Percentiles rank a stretch among this genome's conserved stretches.
Evolutionary conservation across 2,329 filamentous ascomycete species (phyloP).

Genomic region (Cordyceps cicadae): DNA sequence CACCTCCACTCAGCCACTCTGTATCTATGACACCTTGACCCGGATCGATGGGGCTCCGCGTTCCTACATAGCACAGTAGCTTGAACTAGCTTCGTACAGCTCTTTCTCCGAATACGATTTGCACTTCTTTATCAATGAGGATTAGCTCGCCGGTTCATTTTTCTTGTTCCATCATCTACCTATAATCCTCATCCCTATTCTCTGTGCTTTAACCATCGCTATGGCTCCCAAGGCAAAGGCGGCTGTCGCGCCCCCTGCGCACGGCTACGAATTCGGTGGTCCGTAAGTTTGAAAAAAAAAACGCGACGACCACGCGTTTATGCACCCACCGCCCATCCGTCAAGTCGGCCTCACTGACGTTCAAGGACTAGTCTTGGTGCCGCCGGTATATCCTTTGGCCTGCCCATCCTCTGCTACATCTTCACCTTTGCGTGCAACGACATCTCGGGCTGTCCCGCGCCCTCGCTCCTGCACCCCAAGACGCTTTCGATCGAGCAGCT

Average conservation of each 20-base stretch:
- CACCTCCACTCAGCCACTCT: background rate
- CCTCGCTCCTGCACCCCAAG: constrained; percentile 65
- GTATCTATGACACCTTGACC: constrained; percentile 19
- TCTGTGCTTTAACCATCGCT: background rate
- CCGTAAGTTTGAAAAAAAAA: constrained; percentile 31
- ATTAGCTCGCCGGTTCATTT: background rate
- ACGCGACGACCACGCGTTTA: background rate
- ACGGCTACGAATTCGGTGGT: constrained; percentile 45
- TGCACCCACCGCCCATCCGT: background rate
- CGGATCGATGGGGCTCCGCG: constrained; percentile 19
- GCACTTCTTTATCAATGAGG: background rate
- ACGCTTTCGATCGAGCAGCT: constrained; percentile 63
- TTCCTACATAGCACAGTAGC: background rate
- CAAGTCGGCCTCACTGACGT: constrained; percentile 12
- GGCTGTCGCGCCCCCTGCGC: constrained; percentile 21
- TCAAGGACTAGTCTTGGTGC: constrained; percentile 56
- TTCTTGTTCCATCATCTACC: background rate
- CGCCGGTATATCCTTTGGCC: constrained; percentile 66
- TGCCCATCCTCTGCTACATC: constrained; percentile 70
- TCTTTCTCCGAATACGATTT: background rate
- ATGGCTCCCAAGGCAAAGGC: constrained; percentile 27
- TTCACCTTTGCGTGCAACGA: constrained; percentile 89
- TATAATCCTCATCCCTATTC: background rate
- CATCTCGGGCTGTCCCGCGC: constrained; percentile 79
- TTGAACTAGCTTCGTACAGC: background rate